Conservation (phyloP, 495 filamentous ascomycete genomes). For the Penicillium canescens region DNA sequence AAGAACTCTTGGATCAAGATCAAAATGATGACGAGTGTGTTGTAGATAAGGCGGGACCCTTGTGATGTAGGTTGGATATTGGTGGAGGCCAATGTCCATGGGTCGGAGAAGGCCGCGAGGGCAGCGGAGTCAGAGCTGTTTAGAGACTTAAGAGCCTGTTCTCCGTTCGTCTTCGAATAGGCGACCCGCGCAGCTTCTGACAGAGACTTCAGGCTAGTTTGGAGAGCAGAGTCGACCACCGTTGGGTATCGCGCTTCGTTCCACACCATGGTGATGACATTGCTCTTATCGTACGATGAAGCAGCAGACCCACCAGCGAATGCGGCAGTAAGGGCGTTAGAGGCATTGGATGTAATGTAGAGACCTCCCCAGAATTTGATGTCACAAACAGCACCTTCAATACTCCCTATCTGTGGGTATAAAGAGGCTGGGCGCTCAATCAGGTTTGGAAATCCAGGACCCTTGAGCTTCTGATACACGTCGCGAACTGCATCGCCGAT, state of each 20-base stretch:
- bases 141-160: constrained; percentile 23
- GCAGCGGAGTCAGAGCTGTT: constrained; percentile 30
- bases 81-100: constrained; percentile 36
- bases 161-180: constrained; percentile 35
- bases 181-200: constrained; percentile 33
- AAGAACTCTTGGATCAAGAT: constrained; percentile 56
- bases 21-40: constrained; percentile 50
- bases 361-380: constrained; percentile 50
- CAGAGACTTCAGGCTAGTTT: constrained; percentile 26
- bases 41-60: constrained; percentile 51
- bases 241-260: constrained; percentile 52
- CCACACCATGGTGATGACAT: constrained; percentile 48
- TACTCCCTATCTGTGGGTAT: constrained; percentile 23
- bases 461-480: constrained; percentile 42
- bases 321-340: constrained; percentile 34
- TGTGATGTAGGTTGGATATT: constrained; percentile 50
- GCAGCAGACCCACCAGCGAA: constrained; percentile 30
- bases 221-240: constrained; percentile 36
- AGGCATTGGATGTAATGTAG: constrained; percentile 38
- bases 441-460: constrained; percentile 39
- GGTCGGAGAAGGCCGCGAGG: constrained; percentile 38
- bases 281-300: constrained; percentile 34
- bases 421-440: constrained; percentile 24
- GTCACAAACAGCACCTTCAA: constrained; percentile 41
- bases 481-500: constrained; percentile 41